A percentile compares a stretch with the other conserved stretches of the same genome.
These are phyloP conservation scores for Sisymbrium altissimum DNA, from an alignment of 345 rosid species.

Conservation along the genomic window DNA sequence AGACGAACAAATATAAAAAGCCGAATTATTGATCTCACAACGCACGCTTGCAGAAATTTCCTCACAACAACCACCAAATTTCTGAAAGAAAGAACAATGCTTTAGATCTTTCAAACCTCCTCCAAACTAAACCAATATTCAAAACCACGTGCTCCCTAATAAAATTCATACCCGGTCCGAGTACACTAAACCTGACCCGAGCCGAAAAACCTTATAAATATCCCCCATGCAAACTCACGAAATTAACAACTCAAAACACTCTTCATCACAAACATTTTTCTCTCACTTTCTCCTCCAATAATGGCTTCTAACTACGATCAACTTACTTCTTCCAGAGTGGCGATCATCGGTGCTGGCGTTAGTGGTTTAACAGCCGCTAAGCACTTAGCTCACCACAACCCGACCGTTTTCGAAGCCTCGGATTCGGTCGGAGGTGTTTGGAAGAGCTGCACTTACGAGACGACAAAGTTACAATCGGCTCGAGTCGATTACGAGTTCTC, in stretches of 20 bases:
- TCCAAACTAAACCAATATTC: constrained; percentile 16
- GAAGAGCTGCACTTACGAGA: constrained; percentile 66
- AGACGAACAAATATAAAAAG: constrained; percentile 7
- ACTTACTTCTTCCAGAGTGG: constrained; percentile 47
- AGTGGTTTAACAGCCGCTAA: constrained; percentile 83
- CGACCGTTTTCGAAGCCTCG: constrained; percentile 72
- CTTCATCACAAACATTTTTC: constrained; percentile 9
- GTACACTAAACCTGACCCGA: neutral
- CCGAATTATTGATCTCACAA: neutral
- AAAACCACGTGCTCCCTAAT: constrained; percentile 24
- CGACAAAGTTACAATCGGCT: constrained; percentile 78
- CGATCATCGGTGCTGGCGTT: constrained; percentile 85
- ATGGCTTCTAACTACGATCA: constrained; percentile 25
- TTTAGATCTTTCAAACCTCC: constrained; percentile 30
- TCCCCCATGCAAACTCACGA: constrained; percentile 25
- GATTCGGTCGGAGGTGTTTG: constrained; percentile 88
- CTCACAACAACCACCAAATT: constrained; percentile 19
- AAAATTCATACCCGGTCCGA: neutral
- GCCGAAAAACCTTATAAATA: constrained; percentile 13
- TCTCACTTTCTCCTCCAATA: neutral
- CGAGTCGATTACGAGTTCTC: constrained; percentile 75
- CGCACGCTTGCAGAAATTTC: constrained; percentile 29
- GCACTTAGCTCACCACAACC: constrained; percentile 61
- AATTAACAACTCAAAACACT: constrained; percentile 20
- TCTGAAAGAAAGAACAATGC: neutral